Evolutionary conservation across 768 basidiomycete species (phyloP).

Genomic region (Boletus rubescentipes): DNA sequence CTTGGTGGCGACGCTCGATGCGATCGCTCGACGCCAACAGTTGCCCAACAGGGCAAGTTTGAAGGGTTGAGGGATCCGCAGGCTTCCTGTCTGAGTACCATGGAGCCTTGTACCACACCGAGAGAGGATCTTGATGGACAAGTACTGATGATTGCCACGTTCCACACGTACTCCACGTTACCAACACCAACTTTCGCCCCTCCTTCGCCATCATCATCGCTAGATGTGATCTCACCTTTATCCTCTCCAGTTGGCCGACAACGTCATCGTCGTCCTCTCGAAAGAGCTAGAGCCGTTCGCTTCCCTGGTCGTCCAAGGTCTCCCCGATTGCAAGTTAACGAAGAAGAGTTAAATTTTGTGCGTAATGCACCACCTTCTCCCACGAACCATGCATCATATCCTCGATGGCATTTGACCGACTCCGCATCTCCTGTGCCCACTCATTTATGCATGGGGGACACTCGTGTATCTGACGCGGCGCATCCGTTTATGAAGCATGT

Average conservation of each 20-base stretch:
- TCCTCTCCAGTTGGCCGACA: conserved; percentile 20
- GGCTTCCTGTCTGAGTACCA: conserved; percentile 8
- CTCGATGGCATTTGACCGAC: conserved; percentile 17
- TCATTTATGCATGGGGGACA: conserved; percentile 5
- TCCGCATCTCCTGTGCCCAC: conserved; percentile 3
- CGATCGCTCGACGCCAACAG: not conserved
- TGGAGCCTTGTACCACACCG: conserved; percentile 13
- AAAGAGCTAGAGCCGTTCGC: conserved; percentile 34
- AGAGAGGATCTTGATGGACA: conserved; percentile 24
- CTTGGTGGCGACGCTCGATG: not conserved
- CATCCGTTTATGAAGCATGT: conserved; percentile 13
- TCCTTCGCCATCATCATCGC: conserved; percentile 31
- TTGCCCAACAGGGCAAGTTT: conserved; percentile 2
- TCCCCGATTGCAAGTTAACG: conserved; percentile 20
- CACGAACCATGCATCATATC: not conserved
- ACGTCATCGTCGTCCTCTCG: conserved; percentile 32
- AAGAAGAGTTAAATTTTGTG: conserved; percentile 10
- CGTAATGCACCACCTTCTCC: conserved; percentile 3
- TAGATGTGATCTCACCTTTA: conserved; percentile 22
- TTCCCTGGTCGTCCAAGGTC: conserved; percentile 27
- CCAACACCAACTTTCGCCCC: conserved; percentile 27
- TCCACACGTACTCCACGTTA: conserved; percentile 28
- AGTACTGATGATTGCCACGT: conserved; percentile 13
- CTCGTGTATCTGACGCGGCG: conserved; percentile 1
- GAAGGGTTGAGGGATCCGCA: conserved; percentile 15